A percentile compares a stretch with the other conserved stretches of the same genome.
Conservation (phyloP, 2,329 filamentous ascomycete genomes). For the Neopestalotiopsis sp. region DNA sequence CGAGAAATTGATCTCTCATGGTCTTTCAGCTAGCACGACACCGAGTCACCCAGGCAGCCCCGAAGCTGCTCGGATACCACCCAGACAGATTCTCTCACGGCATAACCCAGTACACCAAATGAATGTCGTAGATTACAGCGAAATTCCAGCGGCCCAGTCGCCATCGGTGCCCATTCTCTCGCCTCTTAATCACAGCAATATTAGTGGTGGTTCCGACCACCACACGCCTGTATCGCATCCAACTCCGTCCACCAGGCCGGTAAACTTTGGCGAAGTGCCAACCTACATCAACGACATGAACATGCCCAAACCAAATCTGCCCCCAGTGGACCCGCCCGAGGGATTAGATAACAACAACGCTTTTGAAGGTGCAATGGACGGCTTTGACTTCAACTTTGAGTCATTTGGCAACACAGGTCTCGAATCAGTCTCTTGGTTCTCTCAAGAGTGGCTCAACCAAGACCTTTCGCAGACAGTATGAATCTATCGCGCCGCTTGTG, state of each 20-base stretch:
- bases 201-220: conserved; percentile 1
- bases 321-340: conserved; percentile 38
- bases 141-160: conserved; percentile 32
- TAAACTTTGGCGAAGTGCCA: conserved; percentile 28
- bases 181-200: conserved; percentile 21
- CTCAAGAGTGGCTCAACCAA: conserved; percentile 36
- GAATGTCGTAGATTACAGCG: conserved; percentile 35
- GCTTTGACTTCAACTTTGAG: conserved; percentile 50
- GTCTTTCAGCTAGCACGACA: conserved; percentile 39
- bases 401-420: conserved; percentile 45
- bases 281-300: conserved; percentile 28
- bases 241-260: conserved; percentile 27
- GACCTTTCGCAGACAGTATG: conserved; percentile 36
- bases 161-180: conserved; percentile 32
- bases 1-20: conserved; percentile 55
- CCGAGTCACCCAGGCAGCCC: conserved; percentile 37
- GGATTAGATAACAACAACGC: conserved; percentile 54
- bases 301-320: conserved; percentile 34
- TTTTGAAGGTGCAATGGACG: conserved; percentile 54
- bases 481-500: conserved; percentile 5
- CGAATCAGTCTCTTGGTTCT: conserved; percentile 37
- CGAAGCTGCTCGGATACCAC: conserved; percentile 25
- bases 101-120: conserved; percentile 35
- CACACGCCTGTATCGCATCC: conserved; percentile 23
- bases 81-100: conserved; percentile 32